A percentile compares a stretch with the other conserved stretches of the same genome.
Evolutionary conservation across 768 basidiomycete species (phyloP).

Genomic region (Leccinum barrowsii): DNA sequence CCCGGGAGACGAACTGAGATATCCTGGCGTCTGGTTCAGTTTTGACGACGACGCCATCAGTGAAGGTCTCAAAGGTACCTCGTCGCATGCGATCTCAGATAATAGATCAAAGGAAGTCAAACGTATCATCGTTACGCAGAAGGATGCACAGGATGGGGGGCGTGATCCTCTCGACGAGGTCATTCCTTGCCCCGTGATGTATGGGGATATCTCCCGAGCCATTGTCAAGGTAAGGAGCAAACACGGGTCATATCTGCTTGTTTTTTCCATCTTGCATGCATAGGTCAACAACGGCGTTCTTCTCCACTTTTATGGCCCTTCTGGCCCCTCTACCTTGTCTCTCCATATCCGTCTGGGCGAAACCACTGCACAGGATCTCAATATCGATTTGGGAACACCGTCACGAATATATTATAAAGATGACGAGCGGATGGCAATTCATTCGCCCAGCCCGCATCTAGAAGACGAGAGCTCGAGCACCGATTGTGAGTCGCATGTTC

Average conservation of each 20-base stretch:
- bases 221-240: slow-evolving; percentile 54
- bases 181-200: slow-evolving; percentile 60
- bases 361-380: slow-evolving; percentile 81
- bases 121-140: slow-evolving; percentile 70
- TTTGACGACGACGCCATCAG: slow-evolving; percentile 71
- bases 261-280: not conserved
- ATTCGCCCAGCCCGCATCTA: slow-evolving; percentile 45
- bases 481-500: slow-evolving; percentile 40
- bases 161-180: slow-evolving; percentile 76
- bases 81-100: slow-evolving; percentile 38
- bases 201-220: slow-evolving; percentile 64
- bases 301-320: slow-evolving; percentile 61
- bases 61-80: slow-evolving; percentile 49
- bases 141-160: slow-evolving; percentile 50
- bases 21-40: slow-evolving; percentile 81
- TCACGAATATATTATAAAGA: slow-evolving; percentile 80
- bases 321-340: slow-evolving; percentile 34
- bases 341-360: slow-evolving; percentile 64
- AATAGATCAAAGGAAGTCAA: slow-evolving; percentile 75
- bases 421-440: slow-evolving; percentile 84
- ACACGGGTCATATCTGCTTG: not conserved
- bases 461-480: slow-evolving; percentile 48
- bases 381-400: slow-evolving; percentile 75
- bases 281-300: slow-evolving; percentile 74
- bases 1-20: slow-evolving; percentile 69